Evolutionary conservation across 2,329 filamentous ascomycete species (phyloP), one percentile per base, ranked within the genome.

Genomic region (Calonectria pseudoturangicola): DNA sequence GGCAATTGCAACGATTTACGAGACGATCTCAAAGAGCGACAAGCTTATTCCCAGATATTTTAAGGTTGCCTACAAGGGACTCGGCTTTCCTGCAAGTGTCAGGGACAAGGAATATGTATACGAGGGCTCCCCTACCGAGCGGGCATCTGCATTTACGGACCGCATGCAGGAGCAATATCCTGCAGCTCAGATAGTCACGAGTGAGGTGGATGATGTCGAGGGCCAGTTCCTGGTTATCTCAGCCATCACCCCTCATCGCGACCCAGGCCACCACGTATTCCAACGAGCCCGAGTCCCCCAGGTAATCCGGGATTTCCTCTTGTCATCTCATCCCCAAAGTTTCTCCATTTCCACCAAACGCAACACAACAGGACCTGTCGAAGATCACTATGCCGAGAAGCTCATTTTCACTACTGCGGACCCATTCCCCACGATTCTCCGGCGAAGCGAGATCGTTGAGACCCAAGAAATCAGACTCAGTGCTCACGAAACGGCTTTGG

Each of bases 71-170:
- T 98, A 97, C 86, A 94, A 93, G 80, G 96, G 96, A 6, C 91
- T 98, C 68, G 96, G 96, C 1, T 98, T 98, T 84, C 94, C 96
- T 1, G 81, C 91, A 2, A 93, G 89, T 62, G 83, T 98, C 27
- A 91, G 95, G 65, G 95, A 98, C 83, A 98, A 98, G 85, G 93
- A 96, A 72, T 98, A 95, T 83, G 93, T 98, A 68, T 98, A 97
- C 79, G 95, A 98, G 84, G 95, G 94, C 0, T 91, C 92, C 2
- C 89, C 93, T 0, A 92, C 88, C 8, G 96, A 98, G 83, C 91
- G 94, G 27, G 92, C 95, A 48, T 91, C 92, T 1, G 92, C 92
- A 5, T 98, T 98, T 79, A 95, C 94, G 1, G 96, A 98, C 82
- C 93, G 95, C 63, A 95, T 98, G 91, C 96, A 97, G 81, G 93